Evolutionary conservation across 2,329 filamentous ascomycete genomes (phyloP).

Genomic region (Paecilomyces sp.): DNA sequence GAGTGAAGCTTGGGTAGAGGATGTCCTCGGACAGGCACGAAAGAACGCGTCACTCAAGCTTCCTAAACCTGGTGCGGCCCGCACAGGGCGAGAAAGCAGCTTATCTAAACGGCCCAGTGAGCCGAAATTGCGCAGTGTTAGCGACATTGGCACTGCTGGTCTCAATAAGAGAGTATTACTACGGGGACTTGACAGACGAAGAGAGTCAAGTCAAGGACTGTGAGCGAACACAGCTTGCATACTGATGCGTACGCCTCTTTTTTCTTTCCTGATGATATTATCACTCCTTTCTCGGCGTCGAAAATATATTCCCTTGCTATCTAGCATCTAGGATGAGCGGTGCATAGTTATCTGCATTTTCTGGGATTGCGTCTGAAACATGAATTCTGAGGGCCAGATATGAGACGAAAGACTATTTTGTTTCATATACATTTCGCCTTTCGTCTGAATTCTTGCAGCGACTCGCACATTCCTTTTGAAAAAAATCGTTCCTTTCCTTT

Average conservation of each 20-base stretch:
- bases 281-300: not conserved
- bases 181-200: conserved; percentile 20
- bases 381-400: not conserved
- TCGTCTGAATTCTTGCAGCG: not conserved
- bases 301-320: not conserved
- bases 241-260: not conserved
- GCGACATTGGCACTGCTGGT: conserved; percentile 29
- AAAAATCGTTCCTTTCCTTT: not conserved
- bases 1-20: conserved; percentile 42
- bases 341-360: not conserved
- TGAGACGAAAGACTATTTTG: not conserved
- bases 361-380: not conserved
- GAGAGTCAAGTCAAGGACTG: conserved; percentile 5
- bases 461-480: not conserved
- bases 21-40: conserved; percentile 38
- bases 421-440: not conserved
- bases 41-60: conserved; percentile 28
- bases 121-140: conserved; percentile 30
- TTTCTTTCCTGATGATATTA: not conserved
- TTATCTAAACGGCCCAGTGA: conserved; percentile 10
- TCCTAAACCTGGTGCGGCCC: conserved; percentile 14
- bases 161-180: conserved; percentile 32
- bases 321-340: not conserved
- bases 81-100: conserved; percentile 8
- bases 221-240: not conserved